These are phyloP conservation scores for Vitis hybrid DNA, from an alignment of 177 flowering plant genomes.

Conservation along the genomic window DNA sequence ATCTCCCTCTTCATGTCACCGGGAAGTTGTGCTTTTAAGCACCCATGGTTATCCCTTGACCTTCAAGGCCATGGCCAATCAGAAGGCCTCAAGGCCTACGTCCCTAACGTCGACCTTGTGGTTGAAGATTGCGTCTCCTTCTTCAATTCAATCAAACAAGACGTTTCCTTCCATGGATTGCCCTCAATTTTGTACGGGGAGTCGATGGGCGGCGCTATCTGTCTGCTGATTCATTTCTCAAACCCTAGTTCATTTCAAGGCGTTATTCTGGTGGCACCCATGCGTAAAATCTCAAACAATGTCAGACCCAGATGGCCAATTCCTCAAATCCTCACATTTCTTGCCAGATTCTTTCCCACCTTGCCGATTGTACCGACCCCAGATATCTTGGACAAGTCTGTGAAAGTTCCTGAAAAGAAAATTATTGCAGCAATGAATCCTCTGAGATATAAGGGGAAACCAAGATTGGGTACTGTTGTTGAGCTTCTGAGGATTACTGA, in stretches of 20 bases:
- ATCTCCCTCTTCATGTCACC: too few species aligned
- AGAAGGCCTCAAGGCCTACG: slow-evolving; percentile 66
- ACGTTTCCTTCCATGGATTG: slow-evolving; percentile 29
- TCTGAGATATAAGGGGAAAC: slow-evolving; percentile 65
- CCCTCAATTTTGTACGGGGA: slow-evolving; percentile 75
- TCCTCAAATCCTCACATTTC: slow-evolving; percentile 48
- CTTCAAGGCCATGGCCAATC: slow-evolving; percentile 89
- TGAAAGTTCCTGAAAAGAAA: slow-evolving; percentile 68
- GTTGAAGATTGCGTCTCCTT: slow-evolving; percentile 63
- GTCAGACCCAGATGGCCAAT: slow-evolving; percentile 86
- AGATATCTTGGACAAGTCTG: slow-evolving; percentile 62
- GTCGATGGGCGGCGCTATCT: slow-evolving; percentile 93
- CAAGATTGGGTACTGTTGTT: slow-evolving; percentile 73
- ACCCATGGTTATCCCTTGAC: too few species aligned
- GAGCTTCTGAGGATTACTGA: slow-evolving; percentile 78
- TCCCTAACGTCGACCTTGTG: slow-evolving; percentile 62
- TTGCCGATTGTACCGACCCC: slow-evolving; percentile 71
- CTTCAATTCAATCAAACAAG: slow-evolving; percentile 43
- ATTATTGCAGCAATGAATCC: slow-evolving; percentile 60
- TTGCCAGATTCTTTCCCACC: slow-evolving; percentile 63
- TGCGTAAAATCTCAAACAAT: slow-evolving; percentile 78
- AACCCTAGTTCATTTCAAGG: slow-evolving; percentile 47
- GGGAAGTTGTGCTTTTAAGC: too few species aligned
- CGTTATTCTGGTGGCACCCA: slow-evolving; percentile 73
- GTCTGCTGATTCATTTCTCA: slow-evolving; percentile 56